phyloP scores from a whole-genome alignment of 257 asterid genomes.

The Lavandula angustifolia region DNA sequence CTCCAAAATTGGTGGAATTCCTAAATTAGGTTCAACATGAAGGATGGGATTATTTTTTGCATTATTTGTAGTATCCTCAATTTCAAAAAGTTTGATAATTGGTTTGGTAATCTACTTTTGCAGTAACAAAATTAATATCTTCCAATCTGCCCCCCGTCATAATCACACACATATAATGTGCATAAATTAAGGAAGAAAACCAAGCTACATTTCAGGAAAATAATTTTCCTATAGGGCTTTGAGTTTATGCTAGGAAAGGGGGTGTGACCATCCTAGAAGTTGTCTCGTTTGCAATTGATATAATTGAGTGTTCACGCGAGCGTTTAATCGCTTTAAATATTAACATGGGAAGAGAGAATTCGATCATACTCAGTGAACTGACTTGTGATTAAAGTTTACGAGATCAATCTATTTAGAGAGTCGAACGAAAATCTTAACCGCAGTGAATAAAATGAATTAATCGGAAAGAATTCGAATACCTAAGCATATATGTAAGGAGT shows the following conservation, averaged over 20 bases:
- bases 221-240: background rate
- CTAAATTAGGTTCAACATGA: too few relatives aligned
- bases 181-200: background rate
- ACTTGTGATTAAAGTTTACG: too few relatives aligned
- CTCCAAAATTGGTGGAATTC: background rate
- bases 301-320: background rate
- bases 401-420: too few relatives aligned
- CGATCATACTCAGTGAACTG: too few relatives aligned
- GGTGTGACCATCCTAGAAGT: constrained; percentile 41
- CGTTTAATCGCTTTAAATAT: background rate
- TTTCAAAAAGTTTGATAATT: background rate
- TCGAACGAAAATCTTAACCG: too few relatives aligned
- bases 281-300: constrained; percentile 36
- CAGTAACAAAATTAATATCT: too few relatives aligned
- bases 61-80: background rate
- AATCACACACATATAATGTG: too few relatives aligned
- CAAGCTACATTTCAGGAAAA: background rate
- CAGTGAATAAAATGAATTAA: too few relatives aligned
- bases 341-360: too few relatives aligned
- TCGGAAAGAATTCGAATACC: background rate
- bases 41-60: too few relatives aligned
- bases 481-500: background rate
- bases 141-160: too few relatives aligned
- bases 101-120: too few relatives aligned
- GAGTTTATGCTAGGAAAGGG: constrained; percentile 28